Evolutionary conservation across 441 rosid genomes (phyloP), one percentile per base, ranked within the genome.

Genomic region (Euphorbia schlechtendalii): DNA sequence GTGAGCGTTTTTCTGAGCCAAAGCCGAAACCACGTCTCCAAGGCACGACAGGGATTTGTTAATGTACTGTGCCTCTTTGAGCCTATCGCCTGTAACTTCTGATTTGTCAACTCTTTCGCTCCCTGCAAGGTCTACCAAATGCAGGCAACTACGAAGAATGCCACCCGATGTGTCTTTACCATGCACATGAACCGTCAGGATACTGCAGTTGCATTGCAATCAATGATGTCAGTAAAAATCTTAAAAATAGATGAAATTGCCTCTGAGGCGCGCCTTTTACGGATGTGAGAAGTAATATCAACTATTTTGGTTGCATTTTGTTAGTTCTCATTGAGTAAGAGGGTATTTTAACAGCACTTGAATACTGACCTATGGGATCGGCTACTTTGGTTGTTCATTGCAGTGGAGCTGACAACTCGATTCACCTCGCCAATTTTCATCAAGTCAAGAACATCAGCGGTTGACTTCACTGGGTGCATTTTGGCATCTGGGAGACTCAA

Each of bases 51-150:
- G 93, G 28, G 99, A 90, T 77, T 84, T 91, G 65, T 92, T 92
- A 54, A 93, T 93, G 64, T 82, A 82, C 58, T 82, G 94, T 52
- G 97, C 96, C 81, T 93, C 98, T 78, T 81, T 92, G 28, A 92
- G 87, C 62, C 96, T 80, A 58, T 88, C 94, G 75, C 97, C 98
- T 21, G 92, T 86, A 65, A 86, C 98, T 78, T 88, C 97, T 56
- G 98, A 84, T 76, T 88, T 92, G 64, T 88, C 96, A 32, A 90
- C 89, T 62, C 97, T 81, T 76, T 92, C 98, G 64, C 98, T 90
- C 64, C 98, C 97, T 43, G 98, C 98, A 69, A 90, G 98, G 76
- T 93, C 98, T 53, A 93, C 97, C 81, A 93, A 72, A 78, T 93
- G 98, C 80, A 93, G 79, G 75, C 95, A 84, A 70, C 98, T 87